These are phyloP conservation scores for Phytophthora nicotianae DNA, from an alignment of 352 stramenopile genomes.

Conservation along the genomic window DNA sequence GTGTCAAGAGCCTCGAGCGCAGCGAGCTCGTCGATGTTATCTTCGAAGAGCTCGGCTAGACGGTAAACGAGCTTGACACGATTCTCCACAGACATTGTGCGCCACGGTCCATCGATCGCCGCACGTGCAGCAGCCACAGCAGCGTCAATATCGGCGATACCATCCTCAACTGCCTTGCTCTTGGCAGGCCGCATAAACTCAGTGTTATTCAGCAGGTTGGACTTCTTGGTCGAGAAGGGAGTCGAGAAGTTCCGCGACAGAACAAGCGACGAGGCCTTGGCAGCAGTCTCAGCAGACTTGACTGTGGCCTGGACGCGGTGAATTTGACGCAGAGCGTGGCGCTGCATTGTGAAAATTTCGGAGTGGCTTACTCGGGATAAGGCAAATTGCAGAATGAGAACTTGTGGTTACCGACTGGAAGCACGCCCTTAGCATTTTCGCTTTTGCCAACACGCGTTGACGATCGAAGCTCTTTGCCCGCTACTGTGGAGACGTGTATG, in stretches of 20 bases:
- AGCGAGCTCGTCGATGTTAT: slow-evolving; percentile 66
- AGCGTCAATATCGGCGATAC: slow-evolving; percentile 63
- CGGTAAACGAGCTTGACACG: slow-evolving; percentile 46
- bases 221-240: slow-evolving; percentile 52
- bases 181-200: slow-evolving; percentile 73
- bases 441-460: too few species aligned
- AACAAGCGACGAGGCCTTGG: slow-evolving; percentile 30
- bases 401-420: too few species aligned
- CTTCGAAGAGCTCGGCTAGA: slow-evolving; percentile 56
- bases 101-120: slow-evolving; percentile 69
- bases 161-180: slow-evolving; percentile 73
- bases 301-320: slow-evolving; percentile 25
- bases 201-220: slow-evolving; percentile 85
- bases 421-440: too few species aligned
- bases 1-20: slow-evolving; percentile 93
- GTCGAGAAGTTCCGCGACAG: slow-evolving; percentile 44
- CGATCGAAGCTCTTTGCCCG: too few species aligned
- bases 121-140: slow-evolving; percentile 65
- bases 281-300: slow-evolving; percentile 10
- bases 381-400: slow-evolving; percentile 32
- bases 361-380: slow-evolving; percentile 9
- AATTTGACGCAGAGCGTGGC: slow-evolving; percentile 43
- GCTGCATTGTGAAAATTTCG: slow-evolving; percentile 33
- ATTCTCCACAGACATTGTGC: slow-evolving; percentile 42
- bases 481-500: too few species aligned